These are phyloP conservation scores for Fraxinus excelsior DNA, from an alignment of 257 asterid species.

Conservation along the genomic window DNA sequence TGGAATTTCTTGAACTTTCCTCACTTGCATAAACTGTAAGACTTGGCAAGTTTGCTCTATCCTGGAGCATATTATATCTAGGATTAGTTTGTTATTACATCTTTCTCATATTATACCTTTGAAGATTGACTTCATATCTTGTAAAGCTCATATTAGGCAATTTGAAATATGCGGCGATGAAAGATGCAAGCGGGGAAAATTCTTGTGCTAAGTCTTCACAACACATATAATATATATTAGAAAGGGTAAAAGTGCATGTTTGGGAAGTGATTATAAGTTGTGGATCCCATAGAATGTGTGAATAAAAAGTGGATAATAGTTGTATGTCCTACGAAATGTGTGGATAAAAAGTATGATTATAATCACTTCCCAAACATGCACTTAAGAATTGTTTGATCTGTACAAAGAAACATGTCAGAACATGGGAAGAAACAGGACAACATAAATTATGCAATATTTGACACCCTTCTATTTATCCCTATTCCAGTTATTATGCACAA, in stretches of 20 bases:
- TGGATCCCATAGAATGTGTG: too few species aligned
- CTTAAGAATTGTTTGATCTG: too few species aligned
- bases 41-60: slow-evolving; percentile 6
- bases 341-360: too few species aligned
- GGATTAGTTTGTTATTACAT: neutral
- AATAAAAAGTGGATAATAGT: too few species aligned
- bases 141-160: neutral
- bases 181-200: neutral
- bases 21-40: slow-evolving; percentile 19
- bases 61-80: slow-evolving; percentile 24
- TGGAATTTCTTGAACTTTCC: slow-evolving; percentile 22
- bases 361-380: too few species aligned
- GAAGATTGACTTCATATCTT: neutral
- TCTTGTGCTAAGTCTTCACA: neutral
- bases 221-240: too few species aligned
- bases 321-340: too few species aligned
- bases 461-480: neutral
- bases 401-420: neutral
- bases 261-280: too few species aligned
- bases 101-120: neutral
- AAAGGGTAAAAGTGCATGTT: neutral
- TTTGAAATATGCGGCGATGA: neutral
- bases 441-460: neutral
- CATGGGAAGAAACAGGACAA: neutral
- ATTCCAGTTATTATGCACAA: neutral